These are phyloP conservation scores for Diaporthe citriasiana DNA, from an alignment of 2,329 filamentous ascomycete species.

Conservation along the genomic window DNA sequence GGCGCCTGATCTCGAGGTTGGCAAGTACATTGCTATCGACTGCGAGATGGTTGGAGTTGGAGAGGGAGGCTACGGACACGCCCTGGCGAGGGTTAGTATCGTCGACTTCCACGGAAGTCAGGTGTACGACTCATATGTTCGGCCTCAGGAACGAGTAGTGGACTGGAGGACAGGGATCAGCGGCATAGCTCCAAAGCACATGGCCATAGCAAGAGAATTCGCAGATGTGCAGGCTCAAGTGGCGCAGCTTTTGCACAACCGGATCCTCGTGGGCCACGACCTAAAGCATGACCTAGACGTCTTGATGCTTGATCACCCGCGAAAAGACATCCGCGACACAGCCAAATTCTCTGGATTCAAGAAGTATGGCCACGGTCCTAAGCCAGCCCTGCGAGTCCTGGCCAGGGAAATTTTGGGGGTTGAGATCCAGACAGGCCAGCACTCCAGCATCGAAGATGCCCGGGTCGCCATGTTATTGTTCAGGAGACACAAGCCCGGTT, in stretches of 20 bases:
- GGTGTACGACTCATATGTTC: slow-evolving; percentile 94
- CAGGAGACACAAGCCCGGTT: slow-evolving; percentile 83
- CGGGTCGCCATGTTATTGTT: slow-evolving; percentile 92
- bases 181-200: slow-evolving; percentile 81
- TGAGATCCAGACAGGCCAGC: slow-evolving; percentile 74
- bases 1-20: slow-evolving; percentile 74
- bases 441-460: slow-evolving; percentile 84
- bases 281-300: slow-evolving; percentile 84
- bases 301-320: slow-evolving; percentile 83
- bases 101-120: slow-evolving; percentile 95
- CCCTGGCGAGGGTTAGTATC: slow-evolving; percentile 87
- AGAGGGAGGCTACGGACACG: slow-evolving; percentile 76
- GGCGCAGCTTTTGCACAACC: slow-evolving; percentile 75
- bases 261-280: slow-evolving; percentile 87
- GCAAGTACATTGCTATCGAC: slow-evolving; percentile 93
- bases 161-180: slow-evolving; percentile 93
- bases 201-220: slow-evolving; percentile 79
- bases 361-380: slow-evolving; percentile 75
- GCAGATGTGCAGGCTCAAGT: slow-evolving; percentile 83
- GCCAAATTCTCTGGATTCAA: slow-evolving; percentile 82
- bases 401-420: slow-evolving; percentile 70
- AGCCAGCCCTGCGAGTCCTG: slow-evolving; percentile 75
- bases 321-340: slow-evolving; percentile 86
- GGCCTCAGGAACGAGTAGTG: slow-evolving; percentile 81
- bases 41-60: slow-evolving; percentile 98